A percentile compares a stretch with the other conserved stretches of the same genome.
Evolutionary conservation across 2,329 filamentous ascomycete genomes (phyloP).

Genomic region (Venturia aucupariae): DNA sequence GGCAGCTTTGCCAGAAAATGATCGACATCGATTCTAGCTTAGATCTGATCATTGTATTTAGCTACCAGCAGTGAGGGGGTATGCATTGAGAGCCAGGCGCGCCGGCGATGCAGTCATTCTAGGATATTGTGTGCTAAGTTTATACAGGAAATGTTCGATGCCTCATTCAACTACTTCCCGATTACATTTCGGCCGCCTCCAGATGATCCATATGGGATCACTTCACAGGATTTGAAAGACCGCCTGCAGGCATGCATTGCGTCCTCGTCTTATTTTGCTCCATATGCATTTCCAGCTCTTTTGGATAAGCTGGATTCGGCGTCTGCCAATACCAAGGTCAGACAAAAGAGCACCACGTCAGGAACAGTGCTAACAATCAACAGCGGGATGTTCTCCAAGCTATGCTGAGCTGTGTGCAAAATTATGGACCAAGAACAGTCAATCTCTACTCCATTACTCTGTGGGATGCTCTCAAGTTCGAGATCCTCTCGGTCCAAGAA

Average conservation of each 20-base stretch:
- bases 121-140: conserved; percentile 18
- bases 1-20: too few relatives aligned
- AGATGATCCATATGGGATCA: conserved; percentile 61
- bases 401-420: conserved; percentile 49
- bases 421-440: conserved; percentile 50
- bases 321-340: conserved; percentile 56
- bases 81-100: too few relatives aligned
- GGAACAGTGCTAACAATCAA: conserved; percentile 13
- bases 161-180: conserved; percentile 63
- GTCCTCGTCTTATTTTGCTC: conserved; percentile 53
- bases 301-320: conserved; percentile 62
- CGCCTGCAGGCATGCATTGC: conserved; percentile 55
- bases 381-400: conserved; percentile 56
- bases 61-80: too few relatives aligned
- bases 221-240: conserved; percentile 57
- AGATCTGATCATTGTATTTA: too few relatives aligned
- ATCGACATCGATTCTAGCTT: too few relatives aligned
- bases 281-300: conserved; percentile 56
- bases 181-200: conserved; percentile 62
- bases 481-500: conserved; percentile 58
- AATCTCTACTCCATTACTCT: conserved; percentile 55
- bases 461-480: conserved; percentile 62
- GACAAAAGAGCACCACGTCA: conserved; percentile 10
- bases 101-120: background rate
- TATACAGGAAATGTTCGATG: conserved; percentile 51